These are phyloP conservation scores for Pseudonitzschia multiseries DNA, from an alignment of 108 stramenopile species.

Conservation along the genomic window DNA sequence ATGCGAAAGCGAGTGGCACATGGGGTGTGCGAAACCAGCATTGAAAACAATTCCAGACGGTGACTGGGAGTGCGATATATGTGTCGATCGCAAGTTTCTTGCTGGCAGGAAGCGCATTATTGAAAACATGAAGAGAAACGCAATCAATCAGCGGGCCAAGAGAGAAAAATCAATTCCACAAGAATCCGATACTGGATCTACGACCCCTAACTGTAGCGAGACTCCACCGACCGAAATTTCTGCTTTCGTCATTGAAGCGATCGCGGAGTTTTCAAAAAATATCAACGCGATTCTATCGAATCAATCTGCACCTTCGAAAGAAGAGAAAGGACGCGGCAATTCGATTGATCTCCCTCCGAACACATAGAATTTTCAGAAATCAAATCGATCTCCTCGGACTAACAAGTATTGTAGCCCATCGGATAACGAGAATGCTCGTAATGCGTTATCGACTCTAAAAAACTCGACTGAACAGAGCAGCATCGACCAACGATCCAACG, in stretches of 20 bases:
- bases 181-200: background rate
- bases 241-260: background rate
- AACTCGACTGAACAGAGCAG: no score
- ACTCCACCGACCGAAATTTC: background rate
- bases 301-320: background rate
- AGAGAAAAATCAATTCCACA: background rate
- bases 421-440: no score
- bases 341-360: background rate
- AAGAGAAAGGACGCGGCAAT: background rate
- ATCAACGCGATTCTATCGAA: constrained; percentile 16
- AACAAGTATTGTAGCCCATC: no score
- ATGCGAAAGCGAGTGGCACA: constrained; percentile 80
- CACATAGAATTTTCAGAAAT: no score
- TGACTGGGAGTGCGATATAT: constrained; percentile 72
- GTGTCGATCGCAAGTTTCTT: constrained; percentile 48
- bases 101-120: constrained; percentile 36
- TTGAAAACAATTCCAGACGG: constrained; percentile 66
- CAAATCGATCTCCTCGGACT: no score
- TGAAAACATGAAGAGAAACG: background rate
- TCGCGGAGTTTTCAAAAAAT: constrained; percentile 18
- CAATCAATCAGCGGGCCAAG: constrained; percentile 6
- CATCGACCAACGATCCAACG: no score
- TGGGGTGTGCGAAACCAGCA: constrained; percentile 58
- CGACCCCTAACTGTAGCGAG: background rate
- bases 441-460: no score